Percentiles rank a stretch among this genome's conserved stretches.
Evolutionary conservation across 805 yeast species (phyloP).

Genomic region (Ogataea glucozyma): DNA sequence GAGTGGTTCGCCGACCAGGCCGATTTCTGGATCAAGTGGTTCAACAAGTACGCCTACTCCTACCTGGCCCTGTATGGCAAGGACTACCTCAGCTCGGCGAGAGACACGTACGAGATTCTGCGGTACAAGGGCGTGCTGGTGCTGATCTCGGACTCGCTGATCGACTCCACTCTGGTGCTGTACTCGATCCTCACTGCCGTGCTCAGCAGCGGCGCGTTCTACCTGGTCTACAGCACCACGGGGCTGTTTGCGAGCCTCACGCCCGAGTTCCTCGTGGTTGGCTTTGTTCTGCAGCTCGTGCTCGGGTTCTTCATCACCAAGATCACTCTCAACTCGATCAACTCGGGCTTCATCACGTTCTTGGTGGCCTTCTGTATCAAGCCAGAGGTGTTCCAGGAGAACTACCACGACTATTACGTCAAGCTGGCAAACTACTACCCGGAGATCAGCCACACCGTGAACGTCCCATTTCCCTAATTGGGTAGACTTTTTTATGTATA

Average conservation of each 20-base stretch:
- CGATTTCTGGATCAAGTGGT: constrained; percentile 60
- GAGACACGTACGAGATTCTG: constrained; percentile 77
- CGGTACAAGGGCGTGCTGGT: constrained; percentile 83
- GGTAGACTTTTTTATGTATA: no score
- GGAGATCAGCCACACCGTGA: constrained; percentile 32
- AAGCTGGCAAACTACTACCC: constrained; percentile 34
- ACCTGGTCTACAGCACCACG: constrained; percentile 15
- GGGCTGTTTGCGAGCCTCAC: constrained; percentile 22
- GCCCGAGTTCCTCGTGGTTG: constrained; percentile 31
- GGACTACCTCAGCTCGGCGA: constrained; percentile 71
- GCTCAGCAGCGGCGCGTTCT: constrained; percentile 34
- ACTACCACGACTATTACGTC: constrained; percentile 57
- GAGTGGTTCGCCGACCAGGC: constrained; percentile 59
- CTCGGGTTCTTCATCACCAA: constrained; percentile 76
- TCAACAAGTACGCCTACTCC: constrained; percentile 88
- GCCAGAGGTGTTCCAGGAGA: constrained; percentile 76
- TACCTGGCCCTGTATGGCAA: constrained; percentile 87
- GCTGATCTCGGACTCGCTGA: constrained; percentile 78
- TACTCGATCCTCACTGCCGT: constrained; percentile 68
- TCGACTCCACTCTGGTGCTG: constrained; percentile 76
- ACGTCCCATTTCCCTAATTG: constrained; percentile 33
- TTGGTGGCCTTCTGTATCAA: constrained; percentile 81
- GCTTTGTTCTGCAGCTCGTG: constrained; percentile 43
- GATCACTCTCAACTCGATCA: constrained; percentile 70
- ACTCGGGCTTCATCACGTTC: constrained; percentile 80